Base-by-base conservation (phyloP, 768 basidiomycete genomes). In the Lactarius deliciosus region DNA sequence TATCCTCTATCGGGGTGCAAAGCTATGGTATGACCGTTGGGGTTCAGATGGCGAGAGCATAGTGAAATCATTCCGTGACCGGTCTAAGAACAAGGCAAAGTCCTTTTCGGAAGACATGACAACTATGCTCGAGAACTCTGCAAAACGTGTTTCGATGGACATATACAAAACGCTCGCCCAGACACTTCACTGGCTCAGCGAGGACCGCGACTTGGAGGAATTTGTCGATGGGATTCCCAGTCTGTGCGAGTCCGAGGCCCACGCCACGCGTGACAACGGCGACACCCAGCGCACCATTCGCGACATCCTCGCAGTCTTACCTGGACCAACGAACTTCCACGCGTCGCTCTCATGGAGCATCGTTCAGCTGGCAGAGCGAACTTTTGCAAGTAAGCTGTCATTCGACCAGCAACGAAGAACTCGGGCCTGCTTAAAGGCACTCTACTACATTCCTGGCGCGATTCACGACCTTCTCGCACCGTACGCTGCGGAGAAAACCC, bases 261-360 rank as follows among this genome's bases (percentile, higher is more conserved):
- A 11, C 45, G 45, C 20, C n/a, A n/a, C 2, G 45, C 8, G 9
- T n/a, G 9, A n/a, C 0, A 20, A n/a, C 16, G 40, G 40, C 4
- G 45, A n/a, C 45, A 11, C 45, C n/a, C 45, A 45, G 20, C 20
- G n/a, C 4, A n/a, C 20, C n/a, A 45, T 45, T n/a, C n/a, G 45
- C 9, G n/a, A n/a, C 45, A 40, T 47, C n/a, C 56, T 64, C 25
- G 56, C 22, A n/a, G 56, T 15, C 18, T 32, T 57, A 38, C 63
- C 32, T n/a, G 56, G 56, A 36, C 56, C 63, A 32, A 57, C 32
- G 18, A 38, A 4, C 11, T 9, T 9, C 10, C 36, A 11, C 10
- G 11, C 36, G 9, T 36, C 36, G 11, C 36, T 9, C 11, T 1
- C 36, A 10, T 36, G 36, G 10, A 36, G 11, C 11, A 36, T 36